Evolutionary conservation across 441 rosid genomes (phyloP).

Genomic region (Pelargonium cotyledonis): DNA sequence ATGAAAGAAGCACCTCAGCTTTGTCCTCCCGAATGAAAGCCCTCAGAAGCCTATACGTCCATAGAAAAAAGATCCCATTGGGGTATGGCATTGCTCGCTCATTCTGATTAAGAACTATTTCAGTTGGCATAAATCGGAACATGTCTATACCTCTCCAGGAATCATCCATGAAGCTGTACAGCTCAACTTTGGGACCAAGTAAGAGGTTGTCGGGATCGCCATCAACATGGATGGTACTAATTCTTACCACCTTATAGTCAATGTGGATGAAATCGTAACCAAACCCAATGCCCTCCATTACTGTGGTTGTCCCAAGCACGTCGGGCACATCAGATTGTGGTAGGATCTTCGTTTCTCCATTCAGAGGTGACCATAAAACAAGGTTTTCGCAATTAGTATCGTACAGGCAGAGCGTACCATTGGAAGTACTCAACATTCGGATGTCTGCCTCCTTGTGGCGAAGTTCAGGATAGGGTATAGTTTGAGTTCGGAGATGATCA

Average conservation of each 20-base stretch:
- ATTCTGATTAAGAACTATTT: not conserved
- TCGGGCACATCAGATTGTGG: not conserved
- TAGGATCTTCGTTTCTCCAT: not conserved
- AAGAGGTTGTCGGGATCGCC: not conserved
- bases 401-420: not conserved
- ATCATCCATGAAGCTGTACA: not conserved
- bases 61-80: not conserved
- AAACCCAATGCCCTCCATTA: not conserved
- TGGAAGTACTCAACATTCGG: not conserved
- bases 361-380: not conserved
- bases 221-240: not conserved
- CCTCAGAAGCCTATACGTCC: not conserved
- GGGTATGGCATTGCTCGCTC: not conserved
- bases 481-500: not conserved
- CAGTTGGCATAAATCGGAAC: not conserved
- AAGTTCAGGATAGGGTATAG: not conserved
- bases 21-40: not conserved
- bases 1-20: not conserved
- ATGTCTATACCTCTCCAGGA: not conserved
- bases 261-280: not conserved
- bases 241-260: not conserved
- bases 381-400: not conserved
- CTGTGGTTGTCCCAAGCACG: not conserved
- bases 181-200: not conserved
- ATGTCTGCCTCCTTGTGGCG: not conserved